Evolutionary conservation across 495 filamentous ascomycete genomes (phyloP), one percentile per base, ranked within the genome.

Genomic region (Aspergillus haitiensis): DNA sequence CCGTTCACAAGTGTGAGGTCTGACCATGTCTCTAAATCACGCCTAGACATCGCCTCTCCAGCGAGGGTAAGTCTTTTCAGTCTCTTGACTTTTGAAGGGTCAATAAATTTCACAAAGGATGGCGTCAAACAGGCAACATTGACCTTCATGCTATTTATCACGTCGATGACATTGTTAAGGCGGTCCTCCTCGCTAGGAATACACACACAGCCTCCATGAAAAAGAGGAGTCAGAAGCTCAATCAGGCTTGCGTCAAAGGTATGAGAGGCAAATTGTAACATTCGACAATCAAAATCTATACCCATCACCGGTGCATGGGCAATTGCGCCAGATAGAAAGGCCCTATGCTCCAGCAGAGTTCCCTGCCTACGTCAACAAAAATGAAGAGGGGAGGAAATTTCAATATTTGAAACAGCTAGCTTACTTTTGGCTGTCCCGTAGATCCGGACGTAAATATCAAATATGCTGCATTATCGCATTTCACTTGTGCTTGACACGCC

Each of bases 31-130:
- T 73, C 68, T 37, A 83, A 67, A 56, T 82, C 67, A 3, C 76
- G 75, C 40, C 75, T 71, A 21, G 78, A 78, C 77, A 87, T 81
- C 40, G 80, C 71, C 65, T 88, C 86, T 7, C 84, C 84, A 7
- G 70, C 78, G 33, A 81, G 67, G 16, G 81, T 67, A 2, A 86
- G 63, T 36, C 62, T 75, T 42, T 75, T 67, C 18, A 87, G 64
- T 7, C 66, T 66, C 0, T 81, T 79, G 16, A 85, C 73, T 5
- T 65, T 72, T 6, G 73, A 71, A 18, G 79, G 77, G 16, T 75
- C 66, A 27, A 81, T 63, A 33, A 78, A 80, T 21, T 75, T 71
- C 40, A 78, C 74, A 34, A 84, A 78, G 5, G 83, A 83, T 32
- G 84, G 82, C 7, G 84, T 86, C 13, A 85, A 66, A 54, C 60